Conservation (phyloP, 192 early-diverging fungal species). For the Coemansia sp. region DNA sequence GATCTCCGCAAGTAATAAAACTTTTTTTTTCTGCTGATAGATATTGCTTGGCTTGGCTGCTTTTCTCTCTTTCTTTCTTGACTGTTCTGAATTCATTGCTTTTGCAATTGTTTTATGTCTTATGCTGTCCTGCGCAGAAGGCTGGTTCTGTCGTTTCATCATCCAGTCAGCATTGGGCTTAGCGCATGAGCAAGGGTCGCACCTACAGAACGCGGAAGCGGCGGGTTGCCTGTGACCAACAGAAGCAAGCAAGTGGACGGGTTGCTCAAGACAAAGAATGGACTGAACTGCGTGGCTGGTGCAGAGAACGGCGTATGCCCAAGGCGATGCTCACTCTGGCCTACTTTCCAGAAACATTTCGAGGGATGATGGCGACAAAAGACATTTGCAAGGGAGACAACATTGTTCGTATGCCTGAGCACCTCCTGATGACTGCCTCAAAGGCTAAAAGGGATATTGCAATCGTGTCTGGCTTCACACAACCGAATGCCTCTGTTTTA, state of each 20-base stretch:
- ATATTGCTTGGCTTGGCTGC: no score
- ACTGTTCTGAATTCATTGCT: no score
- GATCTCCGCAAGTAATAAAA: no score
- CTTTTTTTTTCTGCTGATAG: no score
- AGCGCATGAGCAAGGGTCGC: slow-evolving; percentile 30
- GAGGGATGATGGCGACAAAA: slow-evolving; percentile 53
- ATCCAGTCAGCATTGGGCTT: neutral
- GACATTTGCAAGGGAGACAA: slow-evolving; percentile 33
- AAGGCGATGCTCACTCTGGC: slow-evolving; percentile 37
- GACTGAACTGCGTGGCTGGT: slow-evolving; percentile 37
- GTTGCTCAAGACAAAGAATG: slow-evolving; percentile 23
- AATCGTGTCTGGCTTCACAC: neutral
- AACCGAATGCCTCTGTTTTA: neutral
- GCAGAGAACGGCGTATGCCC: slow-evolving; percentile 29
- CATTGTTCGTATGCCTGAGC: slow-evolving; percentile 40
- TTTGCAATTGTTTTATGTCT: no score
- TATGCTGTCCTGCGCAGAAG: no score
- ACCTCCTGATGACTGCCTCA: slow-evolving; percentile 43
- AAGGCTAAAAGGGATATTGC: slow-evolving; percentile 13
- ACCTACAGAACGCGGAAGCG: slow-evolving; percentile 21
- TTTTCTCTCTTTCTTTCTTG: no score
- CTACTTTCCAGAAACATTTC: slow-evolving; percentile 40
- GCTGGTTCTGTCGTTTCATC: neutral
- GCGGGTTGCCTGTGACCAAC: neutral
- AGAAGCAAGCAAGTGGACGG: neutral